phyloP scores from a whole-genome alignment of 345 rosid species.

The Syzygium aqueum region DNA sequence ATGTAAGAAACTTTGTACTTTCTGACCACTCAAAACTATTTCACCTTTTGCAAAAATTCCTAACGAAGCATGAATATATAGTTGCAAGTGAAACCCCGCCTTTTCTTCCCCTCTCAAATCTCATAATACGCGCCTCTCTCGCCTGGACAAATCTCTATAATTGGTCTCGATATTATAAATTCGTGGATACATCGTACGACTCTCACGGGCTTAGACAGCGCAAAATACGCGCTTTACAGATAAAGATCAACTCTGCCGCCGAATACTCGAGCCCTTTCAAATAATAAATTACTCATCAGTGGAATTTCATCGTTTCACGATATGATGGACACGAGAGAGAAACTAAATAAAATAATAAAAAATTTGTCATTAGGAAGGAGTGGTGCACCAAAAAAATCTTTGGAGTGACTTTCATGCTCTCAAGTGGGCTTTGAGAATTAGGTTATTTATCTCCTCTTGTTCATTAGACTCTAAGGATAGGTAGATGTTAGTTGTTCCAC shows the following conservation, averaged over 20 bases:
- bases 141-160: not conserved
- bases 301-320: not conserved
- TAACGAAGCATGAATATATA: not conserved
- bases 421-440: not conserved
- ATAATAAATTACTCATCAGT: not conserved
- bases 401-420: not conserved
- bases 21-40: not conserved
- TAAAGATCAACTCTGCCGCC: not conserved
- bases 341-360: not conserved
- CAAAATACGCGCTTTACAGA: not conserved
- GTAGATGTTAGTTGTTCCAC: not conserved
- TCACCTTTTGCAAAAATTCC: not conserved
- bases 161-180: not conserved
- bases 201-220: not conserved
- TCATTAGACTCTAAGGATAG: not conserved
- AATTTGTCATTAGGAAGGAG: not conserved
- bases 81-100: not conserved
- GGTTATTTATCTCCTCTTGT: not conserved
- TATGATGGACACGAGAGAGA: not conserved
- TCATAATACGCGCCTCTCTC: not conserved
- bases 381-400: not conserved
- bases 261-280: not conserved
- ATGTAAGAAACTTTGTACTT: not conserved
- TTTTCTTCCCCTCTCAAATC: not conserved
- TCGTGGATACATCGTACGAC: fast-evolving